A percentile compares a stretch with the other conserved stretches of the same genome.
These are phyloP conservation scores for Cryptococcus floricola DNA, from an alignment of 1,284 basidiomycete species.

Conservation along the genomic window DNA sequence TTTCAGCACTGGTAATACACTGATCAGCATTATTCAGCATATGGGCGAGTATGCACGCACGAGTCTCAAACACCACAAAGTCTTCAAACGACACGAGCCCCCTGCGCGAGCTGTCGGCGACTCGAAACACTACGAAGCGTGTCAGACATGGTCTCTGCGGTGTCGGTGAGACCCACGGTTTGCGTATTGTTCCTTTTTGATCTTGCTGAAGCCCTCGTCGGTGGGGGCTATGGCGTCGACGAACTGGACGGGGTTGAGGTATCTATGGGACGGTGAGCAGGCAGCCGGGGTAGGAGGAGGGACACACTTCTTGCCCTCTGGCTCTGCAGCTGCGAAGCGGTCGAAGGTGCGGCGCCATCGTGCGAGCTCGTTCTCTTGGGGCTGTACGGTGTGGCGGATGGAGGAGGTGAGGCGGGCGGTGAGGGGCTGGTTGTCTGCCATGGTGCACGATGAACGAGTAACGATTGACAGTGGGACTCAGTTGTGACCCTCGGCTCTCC, in stretches of 20 bases:
- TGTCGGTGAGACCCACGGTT: conserved; percentile 50
- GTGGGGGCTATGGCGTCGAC: conserved; percentile 87
- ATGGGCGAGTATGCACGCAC: conserved; percentile 12
- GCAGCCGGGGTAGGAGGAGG: background rate
- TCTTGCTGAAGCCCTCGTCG: conserved; percentile 70
- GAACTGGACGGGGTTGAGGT: conserved; percentile 75
- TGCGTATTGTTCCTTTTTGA: conserved; percentile 77
- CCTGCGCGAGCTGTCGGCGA: conserved; percentile 74
- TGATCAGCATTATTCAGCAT: background rate
- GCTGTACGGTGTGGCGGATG: conserved; percentile 52
- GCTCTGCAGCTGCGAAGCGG: conserved; percentile 64
- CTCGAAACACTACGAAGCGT: conserved; percentile 64
- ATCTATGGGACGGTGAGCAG: conserved; percentile 51
- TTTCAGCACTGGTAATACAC: conserved; percentile 34
- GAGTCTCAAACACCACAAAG: conserved; percentile 85
- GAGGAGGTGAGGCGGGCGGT: conserved; percentile 17
- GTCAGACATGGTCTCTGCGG: conserved; percentile 13
- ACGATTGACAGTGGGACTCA: too few relatives aligned
- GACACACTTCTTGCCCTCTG: conserved; percentile 75
- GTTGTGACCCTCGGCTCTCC: too few relatives aligned
- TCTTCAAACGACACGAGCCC: conserved; percentile 89
- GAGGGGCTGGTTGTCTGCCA: conserved; percentile 18
- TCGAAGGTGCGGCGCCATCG: conserved; percentile 85
- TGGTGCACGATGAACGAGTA: too few relatives aligned
- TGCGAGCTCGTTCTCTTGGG: conserved; percentile 75